These are phyloP conservation scores for Diversispora epigaea DNA, from an alignment of 192 early-diverging fungal genomes.

Conservation along the genomic window DNA sequence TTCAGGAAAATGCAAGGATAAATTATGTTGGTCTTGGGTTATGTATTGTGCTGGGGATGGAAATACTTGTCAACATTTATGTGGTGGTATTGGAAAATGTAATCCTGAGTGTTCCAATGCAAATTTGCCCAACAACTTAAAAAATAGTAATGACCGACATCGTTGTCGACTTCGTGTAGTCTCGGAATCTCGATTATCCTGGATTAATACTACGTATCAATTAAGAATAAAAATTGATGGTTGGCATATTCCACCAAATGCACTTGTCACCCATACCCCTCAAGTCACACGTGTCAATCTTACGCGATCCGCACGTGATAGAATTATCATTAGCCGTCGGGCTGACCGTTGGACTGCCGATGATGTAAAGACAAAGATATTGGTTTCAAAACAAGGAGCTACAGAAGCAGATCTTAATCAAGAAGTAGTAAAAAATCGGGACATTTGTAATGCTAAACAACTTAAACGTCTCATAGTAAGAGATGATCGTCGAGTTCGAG, in stretches of 20 bases:
- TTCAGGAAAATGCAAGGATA: constrained; percentile 1
- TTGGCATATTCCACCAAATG: constrained; percentile 9
- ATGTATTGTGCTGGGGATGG: constrained; percentile 21
- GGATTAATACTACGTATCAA: constrained; percentile 11
- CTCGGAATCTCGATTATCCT: constrained; percentile 3
- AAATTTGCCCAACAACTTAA: constrained; percentile 22
- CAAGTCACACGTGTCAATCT: constrained; percentile 11
- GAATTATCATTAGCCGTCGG: constrained; percentile 27
- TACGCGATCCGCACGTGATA: constrained; percentile 1
- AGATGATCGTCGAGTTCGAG: constrained; percentile 16
- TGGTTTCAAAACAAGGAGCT: constrained; percentile 6
- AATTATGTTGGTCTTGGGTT: constrained; percentile 24
- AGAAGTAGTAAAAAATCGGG: constrained; percentile 7
- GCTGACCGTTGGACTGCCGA: constrained; percentile 17
- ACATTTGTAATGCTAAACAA: constrained; percentile 26
- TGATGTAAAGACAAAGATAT: constrained; percentile 19
- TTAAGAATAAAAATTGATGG: constrained; percentile 21
- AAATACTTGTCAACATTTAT: constrained; percentile 25
- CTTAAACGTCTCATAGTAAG: constrained; percentile 22
- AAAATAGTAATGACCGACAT: constrained; percentile 22
- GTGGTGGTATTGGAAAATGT: constrained; percentile 23
- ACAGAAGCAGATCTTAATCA: constrained; percentile 13
- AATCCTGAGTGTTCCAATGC: constrained; percentile 8
- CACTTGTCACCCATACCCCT: neutral
- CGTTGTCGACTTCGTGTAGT: constrained; percentile 19